Percentiles rank a stretch among this genome's conserved stretches.
These are phyloP conservation scores for Medicago lupulina DNA, from an alignment of 306 rosid species.

Conservation along the genomic window DNA sequence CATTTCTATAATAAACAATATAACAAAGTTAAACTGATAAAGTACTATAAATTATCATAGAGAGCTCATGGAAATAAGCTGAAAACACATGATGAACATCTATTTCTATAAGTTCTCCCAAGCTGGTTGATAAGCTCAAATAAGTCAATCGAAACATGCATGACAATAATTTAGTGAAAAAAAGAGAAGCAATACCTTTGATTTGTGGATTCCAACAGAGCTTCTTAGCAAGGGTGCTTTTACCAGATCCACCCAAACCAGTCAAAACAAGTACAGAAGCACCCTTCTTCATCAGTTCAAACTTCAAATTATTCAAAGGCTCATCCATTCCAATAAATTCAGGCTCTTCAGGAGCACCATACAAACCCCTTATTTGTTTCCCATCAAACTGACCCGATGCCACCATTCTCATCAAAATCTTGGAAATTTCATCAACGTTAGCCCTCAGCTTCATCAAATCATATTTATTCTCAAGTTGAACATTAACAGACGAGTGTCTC, in stretches of 20 bases:
- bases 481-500: background rate
- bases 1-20: background rate
- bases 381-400: background rate
- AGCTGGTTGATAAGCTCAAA: too few relatives aligned
- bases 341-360: constrained; percentile 52
- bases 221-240: constrained; percentile 62
- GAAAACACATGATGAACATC: too few relatives aligned
- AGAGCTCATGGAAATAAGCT: too few relatives aligned
- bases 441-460: background rate
- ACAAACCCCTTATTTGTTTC: background rate
- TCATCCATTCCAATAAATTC: constrained; percentile 52
- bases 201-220: constrained; percentile 54
- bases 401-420: background rate
- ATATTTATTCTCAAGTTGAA: background rate
- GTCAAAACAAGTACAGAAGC: constrained; percentile 48
- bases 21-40: too few relatives aligned
- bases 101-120: too few relatives aligned
- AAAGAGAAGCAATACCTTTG: constrained; percentile 35
- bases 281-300: constrained; percentile 46
- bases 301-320: constrained; percentile 48
- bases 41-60: too few relatives aligned
- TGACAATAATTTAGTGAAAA: too few relatives aligned
- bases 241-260: constrained; percentile 74
- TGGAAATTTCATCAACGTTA: background rate
- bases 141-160: too few relatives aligned